Base-by-base conservation (phyloP, 2,329 filamentous ascomycete genomes). In the Sporothrix phasma region DNA sequence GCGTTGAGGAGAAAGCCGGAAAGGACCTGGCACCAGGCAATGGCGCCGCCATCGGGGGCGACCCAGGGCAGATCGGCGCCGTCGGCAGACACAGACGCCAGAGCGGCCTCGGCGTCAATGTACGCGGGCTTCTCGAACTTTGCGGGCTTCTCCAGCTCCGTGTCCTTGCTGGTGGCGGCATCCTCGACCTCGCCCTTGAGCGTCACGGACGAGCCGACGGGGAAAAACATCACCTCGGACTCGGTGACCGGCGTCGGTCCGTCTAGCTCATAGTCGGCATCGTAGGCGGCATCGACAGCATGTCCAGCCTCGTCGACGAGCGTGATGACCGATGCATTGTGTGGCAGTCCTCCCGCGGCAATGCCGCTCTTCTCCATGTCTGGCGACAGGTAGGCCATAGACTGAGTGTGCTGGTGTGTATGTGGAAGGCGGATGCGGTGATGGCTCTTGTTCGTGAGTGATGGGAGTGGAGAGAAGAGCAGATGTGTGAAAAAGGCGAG, bases 21-120 rank as follows among this genome's bases (percentile, higher is more conserved):
- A 22, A 79, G 54, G 8, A 83, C 79, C 69, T 83, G 81, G 0
- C 74, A 75, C 81, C 81, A 83, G 17, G 80, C 81, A 15, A 70
- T 67, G 58, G 75, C 67, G 13, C 80, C 80, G 29, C 80, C 79
- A 53, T 81, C 78, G 0, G 79, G 80, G 2, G 71, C 43, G 3
- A 46, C 41, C 29, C 53, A 63, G 7, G 41, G 51, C 2, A 54
- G 7, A 3, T 29, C 24, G 26, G 45, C 61, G 2, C 22, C 49
- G 11, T 19, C 15, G n/a, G 5, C 5, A 29, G 26, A 7, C 22
- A n/a, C 51, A 8, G 51, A 2, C 17, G 11, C 51, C 11, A 49
- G 31, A 24, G 51, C 31, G 11, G 51, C n/a, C 24, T 54, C 51
- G 31, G 31, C 11, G 19, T 56, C 51, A 11, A 39, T 10, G 10